A percentile compares a stretch with the other conserved stretches of the same genome.
Conservation (phyloP, 1,139 yeast species). For the Blastobotrys proliferans region DNA sequence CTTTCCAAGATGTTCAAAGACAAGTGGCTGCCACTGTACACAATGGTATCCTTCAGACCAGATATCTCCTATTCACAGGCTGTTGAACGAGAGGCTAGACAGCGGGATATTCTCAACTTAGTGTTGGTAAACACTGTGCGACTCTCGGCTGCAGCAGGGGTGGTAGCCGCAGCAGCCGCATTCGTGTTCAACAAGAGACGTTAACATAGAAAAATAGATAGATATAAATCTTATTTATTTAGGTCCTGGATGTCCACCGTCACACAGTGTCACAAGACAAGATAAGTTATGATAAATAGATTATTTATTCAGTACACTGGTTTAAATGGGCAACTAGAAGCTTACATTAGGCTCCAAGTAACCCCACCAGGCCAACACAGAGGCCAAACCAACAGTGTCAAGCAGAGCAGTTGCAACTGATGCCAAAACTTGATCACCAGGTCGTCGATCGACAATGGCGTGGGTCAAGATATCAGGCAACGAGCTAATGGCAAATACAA, state of each 20-base stretch:
- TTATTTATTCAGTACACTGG: not conserved
- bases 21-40: constrained; percentile 79
- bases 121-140: constrained; percentile 2
- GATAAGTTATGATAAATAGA: not conserved
- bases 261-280: no score
- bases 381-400: constrained; percentile 42
- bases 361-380: constrained; percentile 38
- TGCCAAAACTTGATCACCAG: constrained; percentile 36
- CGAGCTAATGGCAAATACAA: constrained; percentile 38
- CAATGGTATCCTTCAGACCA: constrained; percentile 87
- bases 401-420: constrained; percentile 35
- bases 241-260: not conserved
- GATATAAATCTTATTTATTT: not conserved
- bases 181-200: no score
- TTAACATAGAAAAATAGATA: not conserved
- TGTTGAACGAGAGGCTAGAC: constrained; percentile 49
- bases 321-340: not conserved
- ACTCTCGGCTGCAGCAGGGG: not conserved
- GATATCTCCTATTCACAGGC: constrained; percentile 79
- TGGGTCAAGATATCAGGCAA: constrained; percentile 37
- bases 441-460: constrained; percentile 36
- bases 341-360: constrained; percentile 7
- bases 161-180: no score
- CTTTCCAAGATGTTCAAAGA: constrained; percentile 56
- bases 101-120: constrained; percentile 18